A percentile compares a stretch with the other conserved stretches of the same genome.
phyloP scores from a whole-genome alignment of 73 alveolate species.

The Durusdinium trenchii region DNA sequence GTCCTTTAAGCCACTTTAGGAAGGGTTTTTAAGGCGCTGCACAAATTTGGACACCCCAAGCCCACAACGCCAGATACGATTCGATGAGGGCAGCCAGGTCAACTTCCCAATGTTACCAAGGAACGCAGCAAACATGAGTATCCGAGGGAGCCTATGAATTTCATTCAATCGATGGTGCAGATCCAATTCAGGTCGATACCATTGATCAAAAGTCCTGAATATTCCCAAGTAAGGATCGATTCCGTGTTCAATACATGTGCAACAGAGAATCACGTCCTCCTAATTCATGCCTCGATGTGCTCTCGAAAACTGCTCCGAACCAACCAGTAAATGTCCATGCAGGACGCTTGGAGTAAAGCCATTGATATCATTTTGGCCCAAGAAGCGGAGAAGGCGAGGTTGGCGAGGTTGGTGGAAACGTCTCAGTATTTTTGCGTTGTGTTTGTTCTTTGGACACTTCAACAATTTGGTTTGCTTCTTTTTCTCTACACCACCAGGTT shows the following conservation, averaged over 20 bases:
- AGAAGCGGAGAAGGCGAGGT: slow-evolving; percentile 32
- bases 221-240: neutral
- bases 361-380: slow-evolving; percentile 78
- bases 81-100: no score
- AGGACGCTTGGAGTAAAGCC: slow-evolving; percentile 90
- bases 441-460: neutral
- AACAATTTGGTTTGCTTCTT: neutral
- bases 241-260: neutral
- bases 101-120: neutral
- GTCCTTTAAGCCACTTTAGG: neutral
- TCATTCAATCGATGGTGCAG: neutral
- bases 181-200: neutral
- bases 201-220: neutral
- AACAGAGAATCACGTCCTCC: neutral
- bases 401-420: neutral
- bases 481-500: neutral
- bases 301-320: neutral
- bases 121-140: neutral
- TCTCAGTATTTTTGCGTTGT: neutral
- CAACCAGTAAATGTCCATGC: neutral
- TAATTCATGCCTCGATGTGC: neutral
- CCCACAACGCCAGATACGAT: neutral
- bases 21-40: neutral
- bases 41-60: neutral
- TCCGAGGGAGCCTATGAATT: neutral